Evolutionary conservation across 192 early-diverging fungal genomes (phyloP).

Genomic region (Fimicolochytrium jonesii): DNA sequence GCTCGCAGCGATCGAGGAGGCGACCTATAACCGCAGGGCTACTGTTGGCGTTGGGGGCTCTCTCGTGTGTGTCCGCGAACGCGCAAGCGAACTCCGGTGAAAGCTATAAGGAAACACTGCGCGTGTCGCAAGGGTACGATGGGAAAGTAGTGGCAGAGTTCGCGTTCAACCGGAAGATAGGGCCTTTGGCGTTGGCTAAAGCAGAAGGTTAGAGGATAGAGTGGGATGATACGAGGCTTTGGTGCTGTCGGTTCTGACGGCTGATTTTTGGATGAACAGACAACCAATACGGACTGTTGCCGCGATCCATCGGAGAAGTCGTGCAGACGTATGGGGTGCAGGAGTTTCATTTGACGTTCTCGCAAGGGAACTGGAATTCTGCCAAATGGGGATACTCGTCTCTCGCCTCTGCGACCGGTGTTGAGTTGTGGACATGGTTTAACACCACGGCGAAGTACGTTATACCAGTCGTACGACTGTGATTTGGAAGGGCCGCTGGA

Average conservation of each 20-base stretch:
- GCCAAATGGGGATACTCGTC: conserved; percentile 66
- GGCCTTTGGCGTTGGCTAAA: neutral
- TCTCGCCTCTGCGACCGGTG: conserved; percentile 60
- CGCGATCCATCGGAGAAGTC: conserved; percentile 80
- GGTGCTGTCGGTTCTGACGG: neutral
- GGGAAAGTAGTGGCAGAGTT: conserved; percentile 81
- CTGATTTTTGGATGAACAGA: neutral
- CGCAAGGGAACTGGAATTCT: conserved; percentile 85
- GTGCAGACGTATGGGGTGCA: conserved; percentile 67
- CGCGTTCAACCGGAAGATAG: conserved; percentile 51
- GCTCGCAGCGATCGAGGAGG: too few relatives aligned
- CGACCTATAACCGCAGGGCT: too few relatives aligned
- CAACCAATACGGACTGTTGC: conserved; percentile 76
- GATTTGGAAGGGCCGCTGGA: too few relatives aligned
- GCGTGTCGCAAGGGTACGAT: conserved; percentile 65
- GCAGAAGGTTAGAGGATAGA: neutral
- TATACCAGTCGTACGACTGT: neutral
- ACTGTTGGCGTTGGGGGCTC: too few relatives aligned
- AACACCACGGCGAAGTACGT: conserved; percentile 19
- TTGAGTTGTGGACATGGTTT: conserved; percentile 53
- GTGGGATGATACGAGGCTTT: neutral
- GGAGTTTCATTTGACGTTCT: conserved; percentile 83
- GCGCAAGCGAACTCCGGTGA: conserved; percentile 9
- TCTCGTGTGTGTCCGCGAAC: too few relatives aligned
- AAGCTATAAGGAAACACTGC: conserved; percentile 41